Evolutionary conservation across 1,284 basidiomycete species (phyloP).

Genomic region (Coniferiporia sulphurascens): DNA sequence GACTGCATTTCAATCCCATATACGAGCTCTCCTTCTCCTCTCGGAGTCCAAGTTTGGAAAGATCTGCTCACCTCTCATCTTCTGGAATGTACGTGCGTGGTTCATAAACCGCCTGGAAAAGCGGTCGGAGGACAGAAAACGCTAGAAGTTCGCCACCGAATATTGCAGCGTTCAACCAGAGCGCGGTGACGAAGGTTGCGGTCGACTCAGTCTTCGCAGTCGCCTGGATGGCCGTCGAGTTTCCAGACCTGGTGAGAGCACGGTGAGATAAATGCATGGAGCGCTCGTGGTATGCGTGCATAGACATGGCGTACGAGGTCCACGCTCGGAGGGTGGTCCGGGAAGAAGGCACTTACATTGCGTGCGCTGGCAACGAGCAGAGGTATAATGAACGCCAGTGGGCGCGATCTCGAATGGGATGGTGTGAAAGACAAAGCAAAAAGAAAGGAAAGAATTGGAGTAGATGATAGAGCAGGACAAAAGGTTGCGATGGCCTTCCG

Average conservation of each 20-base stretch:
- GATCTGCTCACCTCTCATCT: slow-evolving; percentile 38
- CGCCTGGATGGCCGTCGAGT: slow-evolving; percentile 13
- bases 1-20: neutral
- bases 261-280: neutral
- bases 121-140: slow-evolving; percentile 68
- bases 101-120: slow-evolving; percentile 76
- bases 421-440: neutral
- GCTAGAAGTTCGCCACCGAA: slow-evolving; percentile 61
- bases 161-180: slow-evolving; percentile 67
- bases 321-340: neutral
- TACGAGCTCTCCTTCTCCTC: neutral
- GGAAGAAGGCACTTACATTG: neutral
- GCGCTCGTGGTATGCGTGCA: neutral
- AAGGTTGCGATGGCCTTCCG: too few species aligned
- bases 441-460: neutral
- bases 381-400: neutral
- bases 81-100: slow-evolving; percentile 63
- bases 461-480: neutral
- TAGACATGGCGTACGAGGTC: neutral
- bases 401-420: neutral
- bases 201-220: slow-evolving; percentile 33
- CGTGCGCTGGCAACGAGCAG: neutral
- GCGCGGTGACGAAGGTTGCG: slow-evolving; percentile 69
- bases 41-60: neutral
- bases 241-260: slow-evolving; percentile 4